Conservation (phyloP, 345 rosid genomes). For the Barbarea vulgaris region DNA sequence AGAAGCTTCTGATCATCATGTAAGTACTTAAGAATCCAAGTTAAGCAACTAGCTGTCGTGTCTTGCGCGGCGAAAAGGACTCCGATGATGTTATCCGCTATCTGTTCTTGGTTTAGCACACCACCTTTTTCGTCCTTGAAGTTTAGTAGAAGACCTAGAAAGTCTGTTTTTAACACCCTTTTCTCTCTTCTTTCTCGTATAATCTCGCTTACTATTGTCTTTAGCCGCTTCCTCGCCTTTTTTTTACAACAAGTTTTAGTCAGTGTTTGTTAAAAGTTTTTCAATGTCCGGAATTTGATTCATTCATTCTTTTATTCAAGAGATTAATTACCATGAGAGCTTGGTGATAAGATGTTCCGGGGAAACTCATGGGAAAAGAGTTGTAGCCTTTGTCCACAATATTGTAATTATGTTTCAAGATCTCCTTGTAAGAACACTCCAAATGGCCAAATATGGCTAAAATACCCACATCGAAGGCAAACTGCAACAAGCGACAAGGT, state of each 20-base stretch:
- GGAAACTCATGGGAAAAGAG: conserved; percentile 69
- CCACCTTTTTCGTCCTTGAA: conserved; percentile 53
- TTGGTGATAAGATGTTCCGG: conserved; percentile 70
- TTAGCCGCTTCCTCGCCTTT: conserved; percentile 77
- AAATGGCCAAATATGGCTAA: conserved; percentile 70
- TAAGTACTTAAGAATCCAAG: conserved; percentile 88
- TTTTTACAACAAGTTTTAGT: not conserved
- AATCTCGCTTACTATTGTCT: conserved; percentile 57
- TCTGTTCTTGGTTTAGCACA: conserved; percentile 51
- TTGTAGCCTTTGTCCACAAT: conserved; percentile 85
- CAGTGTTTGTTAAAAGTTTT: not conserved
- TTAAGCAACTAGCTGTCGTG: conserved; percentile 82
- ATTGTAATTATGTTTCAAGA: conserved; percentile 58
- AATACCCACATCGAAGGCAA: conserved; percentile 76
- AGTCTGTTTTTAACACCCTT: conserved; percentile 42
- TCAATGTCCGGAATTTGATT: not conserved
- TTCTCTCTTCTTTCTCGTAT: conserved; percentile 67
- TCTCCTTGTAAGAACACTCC: conserved; percentile 51
- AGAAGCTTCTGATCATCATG: conserved; percentile 60
- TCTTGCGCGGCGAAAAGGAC: conserved; percentile 91
- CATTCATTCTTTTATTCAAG: not conserved
- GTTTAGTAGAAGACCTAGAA: conserved; percentile 60
- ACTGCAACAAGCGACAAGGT: conserved; percentile 47
- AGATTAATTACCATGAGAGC: conserved; percentile 58
- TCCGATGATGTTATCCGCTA: conserved; percentile 82